phyloP scores from a whole-genome alignment of 2,329 filamentous ascomycete genomes.

The Fusarium sp. region DNA sequence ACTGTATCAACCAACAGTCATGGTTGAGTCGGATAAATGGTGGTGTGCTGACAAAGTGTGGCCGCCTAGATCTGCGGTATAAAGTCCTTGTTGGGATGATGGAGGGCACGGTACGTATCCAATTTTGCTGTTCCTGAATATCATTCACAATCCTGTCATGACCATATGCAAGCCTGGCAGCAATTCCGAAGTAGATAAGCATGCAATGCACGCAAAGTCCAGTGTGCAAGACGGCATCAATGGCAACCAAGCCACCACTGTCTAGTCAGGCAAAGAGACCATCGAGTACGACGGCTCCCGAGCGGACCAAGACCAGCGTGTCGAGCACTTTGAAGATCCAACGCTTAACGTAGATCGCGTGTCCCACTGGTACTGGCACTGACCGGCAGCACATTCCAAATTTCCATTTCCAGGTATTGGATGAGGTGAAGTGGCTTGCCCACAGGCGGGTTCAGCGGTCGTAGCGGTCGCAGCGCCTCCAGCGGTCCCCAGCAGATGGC shows the following conservation, averaged over 20 bases:
- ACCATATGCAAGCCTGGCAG: constrained; percentile 16
- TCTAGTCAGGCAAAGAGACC: background rate
- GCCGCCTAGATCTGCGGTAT: constrained; percentile 37
- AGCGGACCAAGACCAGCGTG: background rate
- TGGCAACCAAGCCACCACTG: background rate
- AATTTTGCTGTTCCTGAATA: constrained; percentile 37
- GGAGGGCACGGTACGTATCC: constrained; percentile 18
- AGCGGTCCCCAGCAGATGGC: constrained; percentile 26
- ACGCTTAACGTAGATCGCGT: constrained; percentile 37
- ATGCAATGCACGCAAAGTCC: background rate
- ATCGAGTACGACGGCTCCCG: background rate
- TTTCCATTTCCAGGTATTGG: constrained; percentile 41
- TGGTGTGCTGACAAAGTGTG: constrained; percentile 15
- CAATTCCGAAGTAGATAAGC: background rate
- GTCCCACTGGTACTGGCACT: constrained; percentile 38
- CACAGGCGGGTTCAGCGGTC: constrained; percentile 40
- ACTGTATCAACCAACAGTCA: constrained; percentile 5
- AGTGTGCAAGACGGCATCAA: constrained; percentile 2
- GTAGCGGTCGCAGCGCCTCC: constrained; percentile 42
- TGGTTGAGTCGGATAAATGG: constrained; percentile 11
- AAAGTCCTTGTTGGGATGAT: constrained; percentile 29
- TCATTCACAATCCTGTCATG: constrained; percentile 20
- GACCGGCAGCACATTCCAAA: constrained; percentile 44
- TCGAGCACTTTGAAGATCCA: constrained; percentile 4
- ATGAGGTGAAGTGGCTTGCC: constrained; percentile 44